Base-by-base conservation (phyloP, 495 filamentous ascomycete species). In the Mycothermus thermophilus region DNA sequence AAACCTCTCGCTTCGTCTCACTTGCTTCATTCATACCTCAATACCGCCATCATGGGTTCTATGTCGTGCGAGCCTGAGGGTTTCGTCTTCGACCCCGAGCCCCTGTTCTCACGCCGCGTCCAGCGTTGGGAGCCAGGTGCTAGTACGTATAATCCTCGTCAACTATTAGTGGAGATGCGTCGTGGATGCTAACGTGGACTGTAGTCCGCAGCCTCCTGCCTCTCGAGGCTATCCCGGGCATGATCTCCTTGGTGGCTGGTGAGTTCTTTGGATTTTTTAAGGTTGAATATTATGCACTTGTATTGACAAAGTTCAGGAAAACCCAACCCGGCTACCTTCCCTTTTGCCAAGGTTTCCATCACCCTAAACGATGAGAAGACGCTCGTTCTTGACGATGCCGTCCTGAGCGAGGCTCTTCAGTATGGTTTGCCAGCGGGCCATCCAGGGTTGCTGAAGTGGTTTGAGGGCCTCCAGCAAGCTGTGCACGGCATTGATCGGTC, bases 201-300 rank as follows among this genome's bases (percentile, higher is more conserved):
- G 18, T 28, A 41, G 24, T 24, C 17, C 32, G 27, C 32, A 23
- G 31, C n/a, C n/a, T n/a, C n/a, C n/a, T n/a, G n/a, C n/a, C n/a
- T n/a, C n/a, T 32, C 28, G 38, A 41, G 15, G 31, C 26, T 11
- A 18, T 41, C n/a, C 38, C 38, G 27, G 38, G 32, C 15, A 41
- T 41, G 32, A 41, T 41, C 31, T 41, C 38, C 2, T 27, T 41
- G 1, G 25, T 41, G 5, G 38, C 38, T 6, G 38, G 38, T 41
- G 20, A 13, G 32, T 26, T 2, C 16, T 13, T 18, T 13, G 3
- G 6, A n/a, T n/a, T 31, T n/a, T 13, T 21, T 11, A 4, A 12
- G 8, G 17, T 7, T 22, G 5, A 23, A 16, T 33, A 22, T 7
- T 12, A 5, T n/a, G 8, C 16, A n/a, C n/a, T n/a, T n/a, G n/a